Evolutionary conservation across 495 filamentous ascomycete genomes (phyloP).

Genomic region (Penicillium egyptiacum): DNA sequence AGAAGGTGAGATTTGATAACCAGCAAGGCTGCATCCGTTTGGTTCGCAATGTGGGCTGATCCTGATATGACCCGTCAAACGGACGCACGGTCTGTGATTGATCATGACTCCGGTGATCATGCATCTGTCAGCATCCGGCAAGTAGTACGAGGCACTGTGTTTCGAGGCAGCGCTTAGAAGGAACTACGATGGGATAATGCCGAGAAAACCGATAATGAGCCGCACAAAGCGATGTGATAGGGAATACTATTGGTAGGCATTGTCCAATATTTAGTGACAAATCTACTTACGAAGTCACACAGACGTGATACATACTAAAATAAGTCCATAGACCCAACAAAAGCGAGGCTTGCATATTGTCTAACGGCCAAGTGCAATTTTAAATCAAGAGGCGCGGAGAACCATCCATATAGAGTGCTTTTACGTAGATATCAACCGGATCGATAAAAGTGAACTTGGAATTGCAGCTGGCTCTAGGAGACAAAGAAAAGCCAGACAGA

Average conservation of each 20-base stretch:
- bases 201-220: neutral
- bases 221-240: neutral
- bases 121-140: constrained; percentile 18
- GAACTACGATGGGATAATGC: neutral
- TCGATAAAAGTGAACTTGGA: neutral
- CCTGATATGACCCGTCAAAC: constrained; percentile 21
- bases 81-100: constrained; percentile 24
- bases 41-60: neutral
- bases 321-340: neutral
- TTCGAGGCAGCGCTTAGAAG: constrained; percentile 3
- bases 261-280: neutral
- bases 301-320: neutral
- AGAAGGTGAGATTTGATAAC: neutral
- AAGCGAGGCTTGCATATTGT: neutral
- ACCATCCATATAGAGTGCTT: neutral
- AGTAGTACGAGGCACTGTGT: neutral
- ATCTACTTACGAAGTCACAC: neutral
- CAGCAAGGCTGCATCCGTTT: constrained; percentile 2
- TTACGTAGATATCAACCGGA: neutral
- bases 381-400: neutral
- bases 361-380: neutral
- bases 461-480: neutral
- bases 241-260: neutral
- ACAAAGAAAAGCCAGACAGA: neutral
- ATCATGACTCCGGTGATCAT: constrained; percentile 13